Percentiles rank a stretch among this genome's conserved stretches.
These are phyloP conservation scores for Inonotus hispidus DNA, from an alignment of 1,284 basidiomycete genomes.

Conservation along the genomic window DNA sequence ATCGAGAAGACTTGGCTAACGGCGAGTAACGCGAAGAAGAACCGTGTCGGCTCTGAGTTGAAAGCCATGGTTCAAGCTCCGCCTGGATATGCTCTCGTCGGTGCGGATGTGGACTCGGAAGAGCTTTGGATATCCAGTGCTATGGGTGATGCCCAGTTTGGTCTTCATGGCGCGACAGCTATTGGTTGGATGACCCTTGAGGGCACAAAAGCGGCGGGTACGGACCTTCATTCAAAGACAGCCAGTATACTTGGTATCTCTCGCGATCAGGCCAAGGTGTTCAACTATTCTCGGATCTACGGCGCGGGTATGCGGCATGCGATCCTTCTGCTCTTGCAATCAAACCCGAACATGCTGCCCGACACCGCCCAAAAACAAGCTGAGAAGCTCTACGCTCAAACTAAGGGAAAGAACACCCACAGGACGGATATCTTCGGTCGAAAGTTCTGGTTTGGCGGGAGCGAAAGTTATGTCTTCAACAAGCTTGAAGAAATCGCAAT, in stretches of 20 bases:
- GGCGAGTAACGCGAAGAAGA: constrained; percentile 96
- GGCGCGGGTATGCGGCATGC: constrained; percentile 97
- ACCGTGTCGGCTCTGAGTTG: constrained; percentile 94
- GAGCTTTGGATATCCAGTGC: constrained; percentile 99
- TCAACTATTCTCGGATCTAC: constrained; percentile 99
- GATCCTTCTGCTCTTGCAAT: constrained; percentile 83
- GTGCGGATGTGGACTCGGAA: constrained; percentile 98
- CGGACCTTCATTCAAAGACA: constrained; percentile 96
- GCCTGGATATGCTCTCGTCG: constrained; percentile 90
- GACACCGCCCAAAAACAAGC: constrained; percentile 81
- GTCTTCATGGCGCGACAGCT: constrained; percentile 93
- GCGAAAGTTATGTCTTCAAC: constrained; percentile 98
- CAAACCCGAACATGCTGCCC: constrained; percentile 74
- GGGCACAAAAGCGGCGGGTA: constrained; percentile 94
- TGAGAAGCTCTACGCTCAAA: constrained; percentile 84
- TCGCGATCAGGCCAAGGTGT: constrained; percentile 95
- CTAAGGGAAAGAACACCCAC: constrained; percentile 87
- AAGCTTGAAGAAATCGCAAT: constrained; percentile 95
- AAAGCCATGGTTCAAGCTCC: constrained; percentile 98
- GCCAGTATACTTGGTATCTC: constrained; percentile 91
- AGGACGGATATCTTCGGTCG: constrained; percentile 63
- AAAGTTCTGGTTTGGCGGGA: constrained; percentile 96
- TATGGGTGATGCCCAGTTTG: constrained; percentile 99
- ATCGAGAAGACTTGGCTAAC: constrained; percentile 99
- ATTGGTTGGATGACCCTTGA: constrained; percentile 99